Conservation (phyloP, 495 filamentous ascomycete genomes). For the Talaromyces trachyspermus region DNA sequence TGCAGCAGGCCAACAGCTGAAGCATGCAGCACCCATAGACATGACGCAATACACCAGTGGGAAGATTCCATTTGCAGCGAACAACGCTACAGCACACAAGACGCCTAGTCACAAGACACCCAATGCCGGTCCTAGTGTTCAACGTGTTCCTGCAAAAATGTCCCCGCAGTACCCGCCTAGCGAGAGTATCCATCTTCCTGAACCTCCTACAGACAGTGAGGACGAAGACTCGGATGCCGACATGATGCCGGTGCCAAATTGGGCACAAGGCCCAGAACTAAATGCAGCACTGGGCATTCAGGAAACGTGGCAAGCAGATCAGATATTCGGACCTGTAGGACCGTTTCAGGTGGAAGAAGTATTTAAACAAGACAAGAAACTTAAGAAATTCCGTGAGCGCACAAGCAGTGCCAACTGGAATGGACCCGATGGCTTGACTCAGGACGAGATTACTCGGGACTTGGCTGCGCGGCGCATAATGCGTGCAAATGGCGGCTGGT, state of each 20-base stretch:
- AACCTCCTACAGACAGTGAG: conserved; percentile 82
- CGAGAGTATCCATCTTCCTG: conserved; percentile 77
- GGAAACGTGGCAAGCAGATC: conserved; percentile 75
- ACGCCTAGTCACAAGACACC: conserved; percentile 43
- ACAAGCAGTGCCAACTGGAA: conserved; percentile 93
- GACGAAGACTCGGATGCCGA: conserved; percentile 63
- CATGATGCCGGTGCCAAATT: conserved; percentile 59
- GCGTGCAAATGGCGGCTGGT: conserved; percentile 81
- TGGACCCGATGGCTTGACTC: conserved; percentile 76
- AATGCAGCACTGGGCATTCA: conserved; percentile 61
- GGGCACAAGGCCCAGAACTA: conserved; percentile 80
- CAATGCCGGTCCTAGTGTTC: conserved; percentile 34
- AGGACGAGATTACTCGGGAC: conserved; percentile 79
- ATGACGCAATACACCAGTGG: conserved; percentile 77
- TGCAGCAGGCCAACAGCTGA: conserved; percentile 35
- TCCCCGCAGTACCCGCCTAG: conserved; percentile 74
- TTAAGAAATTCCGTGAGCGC: conserved; percentile 75
- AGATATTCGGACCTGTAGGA: conserved; percentile 81
- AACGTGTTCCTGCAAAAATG: conserved; percentile 45
- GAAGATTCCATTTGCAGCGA: conserved; percentile 80
- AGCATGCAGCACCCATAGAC: conserved; percentile 60
- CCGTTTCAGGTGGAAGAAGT: conserved; percentile 91
- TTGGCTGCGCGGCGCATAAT: conserved; percentile 72
- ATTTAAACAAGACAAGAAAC: conserved; percentile 72
- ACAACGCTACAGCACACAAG: conserved; percentile 48